phyloP scores from a whole-genome alignment of 805 yeast genomes.

The Sugiyamaella marilandica region DNA sequence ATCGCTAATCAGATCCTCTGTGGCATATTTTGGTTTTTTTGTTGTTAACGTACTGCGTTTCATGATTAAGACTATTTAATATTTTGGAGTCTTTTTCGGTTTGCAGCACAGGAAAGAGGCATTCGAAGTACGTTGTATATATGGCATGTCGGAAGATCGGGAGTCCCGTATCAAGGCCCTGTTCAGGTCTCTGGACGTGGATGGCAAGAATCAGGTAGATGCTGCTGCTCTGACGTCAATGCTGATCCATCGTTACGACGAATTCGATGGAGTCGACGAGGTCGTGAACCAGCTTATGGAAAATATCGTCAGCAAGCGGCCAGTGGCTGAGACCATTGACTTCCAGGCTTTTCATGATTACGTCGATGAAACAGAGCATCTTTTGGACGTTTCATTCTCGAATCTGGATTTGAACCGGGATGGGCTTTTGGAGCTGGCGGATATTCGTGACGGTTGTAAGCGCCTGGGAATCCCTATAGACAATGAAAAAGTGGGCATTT shows the following conservation, averaged over 20 bases:
- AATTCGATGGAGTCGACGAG: conserved; percentile 43
- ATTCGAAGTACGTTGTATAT: not conserved
- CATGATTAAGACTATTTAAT: too few relatives aligned
- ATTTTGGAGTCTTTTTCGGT: too few relatives aligned
- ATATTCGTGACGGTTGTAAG: conserved; percentile 61
- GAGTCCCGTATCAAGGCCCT: conserved; percentile 38
- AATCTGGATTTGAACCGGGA: conserved; percentile 67
- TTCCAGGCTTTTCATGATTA: conserved; percentile 64
- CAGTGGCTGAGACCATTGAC: conserved; percentile 43
- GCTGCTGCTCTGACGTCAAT: conserved; percentile 31
- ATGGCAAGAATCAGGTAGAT: conserved; percentile 37
- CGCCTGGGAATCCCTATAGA: conserved; percentile 51
- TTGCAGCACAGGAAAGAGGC: too few relatives aligned
- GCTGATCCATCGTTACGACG: conserved; percentile 23
- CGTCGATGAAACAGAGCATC: conserved; percentile 61
- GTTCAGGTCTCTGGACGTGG: conserved; percentile 42
- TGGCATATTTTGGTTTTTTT: too few relatives aligned
- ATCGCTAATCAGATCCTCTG: too few relatives aligned
- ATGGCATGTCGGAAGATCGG: conserved; percentile 8
- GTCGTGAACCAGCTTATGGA: conserved; percentile 55
- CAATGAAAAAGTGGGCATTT: conserved; percentile 45
- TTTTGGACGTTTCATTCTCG: conserved; percentile 63
- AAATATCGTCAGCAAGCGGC: conserved; percentile 40
- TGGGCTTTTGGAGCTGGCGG: conserved; percentile 61
- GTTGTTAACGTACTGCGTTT: too few relatives aligned